These are phyloP conservation scores for Debaryomyces subglobosus DNA, from an alignment of 1,139 yeast species.

Conservation along the genomic window DNA sequence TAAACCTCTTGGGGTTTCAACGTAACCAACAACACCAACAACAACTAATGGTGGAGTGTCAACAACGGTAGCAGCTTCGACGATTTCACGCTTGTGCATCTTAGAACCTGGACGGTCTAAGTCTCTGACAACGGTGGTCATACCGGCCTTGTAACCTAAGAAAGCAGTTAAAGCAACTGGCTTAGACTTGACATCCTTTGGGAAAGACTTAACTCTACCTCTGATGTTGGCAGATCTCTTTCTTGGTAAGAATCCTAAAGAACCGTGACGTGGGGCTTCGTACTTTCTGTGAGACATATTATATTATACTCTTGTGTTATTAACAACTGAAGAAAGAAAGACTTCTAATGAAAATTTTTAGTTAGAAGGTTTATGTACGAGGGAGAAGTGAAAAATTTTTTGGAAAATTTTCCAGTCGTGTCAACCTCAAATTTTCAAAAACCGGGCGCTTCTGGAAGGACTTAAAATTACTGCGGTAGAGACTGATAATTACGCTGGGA, in stretches of 20 bases:
- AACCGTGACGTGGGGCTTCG: slow-evolving; percentile 99
- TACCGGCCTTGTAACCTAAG: slow-evolving; percentile 99
- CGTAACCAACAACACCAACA: slow-evolving; percentile 99
- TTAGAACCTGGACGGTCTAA: slow-evolving; percentile 99
- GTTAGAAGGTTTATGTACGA: slow-evolving; percentile 10
- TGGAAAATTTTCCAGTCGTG: slow-evolving; percentile 16
- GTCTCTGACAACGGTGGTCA: slow-evolving; percentile 99
- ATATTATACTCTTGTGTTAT: slow-evolving; percentile 22
- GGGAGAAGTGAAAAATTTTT: slow-evolving; percentile 15
- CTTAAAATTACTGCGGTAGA: slow-evolving; percentile 2
- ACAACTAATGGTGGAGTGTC: slow-evolving; percentile 99
- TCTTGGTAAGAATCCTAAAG: slow-evolving; percentile 99
- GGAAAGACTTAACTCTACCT: slow-evolving; percentile 99
- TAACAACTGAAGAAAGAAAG: slow-evolving; percentile 26
- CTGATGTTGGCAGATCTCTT: slow-evolving; percentile 99
- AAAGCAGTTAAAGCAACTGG: slow-evolving; percentile 99
- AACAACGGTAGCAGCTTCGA: slow-evolving; percentile 98
- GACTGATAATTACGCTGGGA: slow-evolving; percentile 4
- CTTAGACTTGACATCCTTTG: slow-evolving; percentile 97
- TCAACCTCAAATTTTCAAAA: neutral
- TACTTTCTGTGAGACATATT: slow-evolving; percentile 98
- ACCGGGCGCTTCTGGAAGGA: neutral
- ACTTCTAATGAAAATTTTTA: slow-evolving; percentile 6
- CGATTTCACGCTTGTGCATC: slow-evolving; percentile 99
- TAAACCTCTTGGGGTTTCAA: slow-evolving; percentile 99